Evolutionary conservation across 2,329 filamentous ascomycete genomes (phyloP).

Genomic region (Mycosphaerelloides madeirae): DNA sequence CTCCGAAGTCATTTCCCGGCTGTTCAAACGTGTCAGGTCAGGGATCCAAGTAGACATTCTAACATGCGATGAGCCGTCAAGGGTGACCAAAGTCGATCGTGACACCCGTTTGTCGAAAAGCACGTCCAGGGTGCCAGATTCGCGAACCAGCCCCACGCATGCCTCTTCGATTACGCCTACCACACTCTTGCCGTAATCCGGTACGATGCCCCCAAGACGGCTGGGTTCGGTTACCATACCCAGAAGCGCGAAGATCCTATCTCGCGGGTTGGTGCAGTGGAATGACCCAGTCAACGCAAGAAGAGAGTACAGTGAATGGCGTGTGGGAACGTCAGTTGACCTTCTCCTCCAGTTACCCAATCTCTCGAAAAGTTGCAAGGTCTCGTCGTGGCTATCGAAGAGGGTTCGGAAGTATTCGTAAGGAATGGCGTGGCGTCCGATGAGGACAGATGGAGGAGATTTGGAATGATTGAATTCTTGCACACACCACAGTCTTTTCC

Average conservation of each 20-base stretch:
- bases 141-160: conserved; percentile 16
- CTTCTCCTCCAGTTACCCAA: conserved; percentile 3
- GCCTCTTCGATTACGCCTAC: conserved; percentile 20
- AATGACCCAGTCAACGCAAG: conserved; percentile 12
- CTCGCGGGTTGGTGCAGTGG: conserved; percentile 17
- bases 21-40: conserved; percentile 11
- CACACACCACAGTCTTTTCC: conserved; percentile 20
- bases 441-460: conserved; percentile 15
- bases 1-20: background rate
- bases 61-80: background rate
- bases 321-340: background rate
- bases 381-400: conserved; percentile 11
- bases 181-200: conserved; percentile 17
- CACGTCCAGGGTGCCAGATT: conserved; percentile 16
- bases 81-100: conserved; percentile 4
- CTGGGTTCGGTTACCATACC: conserved; percentile 8
- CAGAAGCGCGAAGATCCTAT: conserved; percentile 20
- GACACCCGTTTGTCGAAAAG: conserved; percentile 15
- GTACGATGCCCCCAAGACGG: conserved; percentile 5
- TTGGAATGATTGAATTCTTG: conserved; percentile 14
- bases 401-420: conserved; percentile 16
- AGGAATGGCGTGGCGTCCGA: conserved; percentile 18
- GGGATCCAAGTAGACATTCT: conserved; percentile 10
- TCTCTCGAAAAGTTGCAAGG: conserved; percentile 12
- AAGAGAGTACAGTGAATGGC: conserved; percentile 10